Base-by-base conservation (phyloP, 257 asterid species). In the Asclepias syriaca region DNA sequence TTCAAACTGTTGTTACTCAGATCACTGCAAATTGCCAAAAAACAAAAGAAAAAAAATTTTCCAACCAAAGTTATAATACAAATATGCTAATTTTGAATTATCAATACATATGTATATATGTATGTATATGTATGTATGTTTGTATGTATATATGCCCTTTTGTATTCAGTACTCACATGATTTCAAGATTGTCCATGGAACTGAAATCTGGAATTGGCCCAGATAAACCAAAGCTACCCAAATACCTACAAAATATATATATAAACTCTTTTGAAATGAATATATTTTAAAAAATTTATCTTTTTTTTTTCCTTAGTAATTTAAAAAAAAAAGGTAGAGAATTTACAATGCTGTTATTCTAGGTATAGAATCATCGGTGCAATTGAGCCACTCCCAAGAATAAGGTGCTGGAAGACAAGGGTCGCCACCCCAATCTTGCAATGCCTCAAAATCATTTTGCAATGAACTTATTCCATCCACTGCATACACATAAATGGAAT, bases 361-460 rank as follows among this genome's bases (percentile, higher is more conserved):
- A 34, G 96, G 96, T n/a, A 68, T 73, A 0, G 83, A 58, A 54
- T 78, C 87, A 27, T 24, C 75, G 80, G 77, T 87, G 61, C 96
- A 90, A 6, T 72, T 56, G 66, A 90, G 76, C 96, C 92, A 90
- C n/a, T 88, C 92, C 91, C 91, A 87, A 24, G 88, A 16, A 73
- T 74, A 85, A 2, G 87, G 83, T 9, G 90, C 74, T 15, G 96
- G 96, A 64, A 88, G 89, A 77, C 96, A 90, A 15, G 96, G 96
- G 74, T 90, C 96, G 0, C 94, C 96, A 2, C 75, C 72, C 95
- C 92, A 88, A 3, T 65, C 79, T 77, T 74, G 71, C 53, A 90
- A 77, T 57, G 56, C 73, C 0, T 48, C 72, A 43, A 84, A 90
- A 2, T 73, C 72, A 0, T 50, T 27, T 83, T 77, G 87, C 58